Conservation (phyloP, 768 basidiomycete genomes). For the Calocybe cyanea region DNA sequence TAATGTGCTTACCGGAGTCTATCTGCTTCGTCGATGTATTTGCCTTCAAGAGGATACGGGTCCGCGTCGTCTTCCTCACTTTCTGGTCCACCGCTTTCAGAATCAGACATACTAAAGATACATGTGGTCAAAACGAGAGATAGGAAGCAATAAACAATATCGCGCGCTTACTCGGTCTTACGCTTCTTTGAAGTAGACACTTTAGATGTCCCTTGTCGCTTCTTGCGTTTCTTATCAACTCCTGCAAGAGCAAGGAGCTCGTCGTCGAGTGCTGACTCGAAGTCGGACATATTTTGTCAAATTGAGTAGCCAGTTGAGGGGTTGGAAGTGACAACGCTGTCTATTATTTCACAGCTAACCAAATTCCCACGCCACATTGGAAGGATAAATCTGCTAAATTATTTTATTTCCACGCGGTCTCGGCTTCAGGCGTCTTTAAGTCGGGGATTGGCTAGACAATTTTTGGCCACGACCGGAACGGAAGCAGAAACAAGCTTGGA, state of each 20-base stretch:
- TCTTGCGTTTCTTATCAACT: slow-evolving; percentile 64
- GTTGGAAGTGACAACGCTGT: no score
- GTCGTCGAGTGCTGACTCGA: slow-evolving; percentile 52
- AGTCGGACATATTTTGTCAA: slow-evolving; percentile 57
- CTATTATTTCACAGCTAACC: no score
- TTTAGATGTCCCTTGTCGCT: slow-evolving; percentile 42
- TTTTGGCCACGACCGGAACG: no score
- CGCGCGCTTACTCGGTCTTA: slow-evolving; percentile 61
- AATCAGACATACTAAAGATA: slow-evolving; percentile 34
- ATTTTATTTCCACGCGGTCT: no score
- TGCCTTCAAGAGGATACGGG: slow-evolving; percentile 88
- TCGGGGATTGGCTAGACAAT: no score
- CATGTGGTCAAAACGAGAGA: slow-evolving; percentile 11
- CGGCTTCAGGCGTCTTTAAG: no score
- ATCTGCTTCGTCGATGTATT: slow-evolving; percentile 84
- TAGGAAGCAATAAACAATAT: slow-evolving; percentile 10
- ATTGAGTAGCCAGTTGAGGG: not conserved
- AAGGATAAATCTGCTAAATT: no score
- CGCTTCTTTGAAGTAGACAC: slow-evolving; percentile 57
- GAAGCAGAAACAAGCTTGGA: no score
- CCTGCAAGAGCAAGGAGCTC: slow-evolving; percentile 82
- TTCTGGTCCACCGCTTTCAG: slow-evolving; percentile 56
- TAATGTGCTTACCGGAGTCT: slow-evolving; percentile 62
- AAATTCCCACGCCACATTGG: no score
- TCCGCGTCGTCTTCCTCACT: slow-evolving; percentile 53